Percentiles rank a stretch among this genome's conserved stretches.
Conservation (phyloP, 208 protist genomes). For the Angomonas deanei region DNA sequence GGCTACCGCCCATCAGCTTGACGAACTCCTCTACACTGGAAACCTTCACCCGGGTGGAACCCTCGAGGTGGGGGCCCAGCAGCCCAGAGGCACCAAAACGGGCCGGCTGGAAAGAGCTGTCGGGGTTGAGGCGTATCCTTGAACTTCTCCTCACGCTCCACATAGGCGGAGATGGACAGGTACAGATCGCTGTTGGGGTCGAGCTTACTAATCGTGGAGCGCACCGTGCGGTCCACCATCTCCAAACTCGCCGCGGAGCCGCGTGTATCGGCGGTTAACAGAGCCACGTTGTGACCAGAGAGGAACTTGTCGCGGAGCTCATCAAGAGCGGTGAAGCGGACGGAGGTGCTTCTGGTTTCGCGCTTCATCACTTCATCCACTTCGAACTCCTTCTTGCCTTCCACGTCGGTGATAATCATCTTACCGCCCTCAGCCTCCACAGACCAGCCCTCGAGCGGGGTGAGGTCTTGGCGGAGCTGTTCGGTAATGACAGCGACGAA, state of each 20-base stretch:
- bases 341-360: slow-evolving; percentile 13
- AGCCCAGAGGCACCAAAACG: slow-evolving; percentile 21
- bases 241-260: slow-evolving; percentile 37
- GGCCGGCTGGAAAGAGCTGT: slow-evolving; percentile 14
- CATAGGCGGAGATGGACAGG: slow-evolving; percentile 28
- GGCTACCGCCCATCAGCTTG: slow-evolving; percentile 16
- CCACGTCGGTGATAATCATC: slow-evolving; percentile 34
- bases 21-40: slow-evolving; percentile 18
- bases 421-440: slow-evolving; percentile 11
- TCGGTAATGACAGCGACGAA: slow-evolving; percentile 31
- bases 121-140: slow-evolving; percentile 31
- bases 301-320: slow-evolving; percentile 29
- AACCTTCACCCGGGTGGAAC: slow-evolving; percentile 22
- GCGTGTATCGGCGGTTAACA: slow-evolving; percentile 40
- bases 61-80: slow-evolving; percentile 25
- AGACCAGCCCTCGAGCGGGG: slow-evolving; percentile 35
- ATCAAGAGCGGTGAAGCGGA: slow-evolving; percentile 35
- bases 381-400: slow-evolving; percentile 26
- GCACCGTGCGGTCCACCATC: slow-evolving; percentile 43
- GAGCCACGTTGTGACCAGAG: slow-evolving; percentile 39
- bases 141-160: slow-evolving; percentile 14
- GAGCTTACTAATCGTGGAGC: slow-evolving; percentile 25
- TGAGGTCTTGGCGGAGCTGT: slow-evolving; percentile 17
- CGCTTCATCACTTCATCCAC: slow-evolving; percentile 43
- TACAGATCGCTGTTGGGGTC: slow-evolving; percentile 23